Conservation (phyloP, 768 basidiomycete genomes). For the Suillus spraguei region DNA sequence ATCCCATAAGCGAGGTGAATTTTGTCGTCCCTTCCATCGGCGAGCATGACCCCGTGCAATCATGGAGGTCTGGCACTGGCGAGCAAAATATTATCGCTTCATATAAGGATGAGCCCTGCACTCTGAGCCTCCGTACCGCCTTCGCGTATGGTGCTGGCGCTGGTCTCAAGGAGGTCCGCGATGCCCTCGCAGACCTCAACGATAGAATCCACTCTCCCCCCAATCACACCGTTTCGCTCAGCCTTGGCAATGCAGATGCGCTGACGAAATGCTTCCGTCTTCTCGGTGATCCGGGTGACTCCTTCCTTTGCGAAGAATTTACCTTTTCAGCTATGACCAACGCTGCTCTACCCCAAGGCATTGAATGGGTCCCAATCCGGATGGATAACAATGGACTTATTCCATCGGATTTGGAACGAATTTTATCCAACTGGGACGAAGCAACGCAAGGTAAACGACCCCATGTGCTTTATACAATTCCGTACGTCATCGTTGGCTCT, state of each 20-base stretch:
- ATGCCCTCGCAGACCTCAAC: conserved; percentile 38
- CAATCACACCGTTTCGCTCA: conserved; percentile 36
- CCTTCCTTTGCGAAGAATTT: conserved; percentile 46
- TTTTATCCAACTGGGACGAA: conserved; percentile 47
- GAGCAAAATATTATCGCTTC: conserved; percentile 31
- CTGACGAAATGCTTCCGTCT: conserved; percentile 45
- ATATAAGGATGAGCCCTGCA: conserved; percentile 30
- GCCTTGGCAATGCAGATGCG: conserved; percentile 44
- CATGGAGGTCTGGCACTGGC: conserved; percentile 31
- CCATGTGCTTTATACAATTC: conserved; percentile 53
- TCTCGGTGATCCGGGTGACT: conserved; percentile 44
- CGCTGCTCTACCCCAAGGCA: conserved; percentile 41
- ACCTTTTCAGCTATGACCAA: conserved; percentile 46
- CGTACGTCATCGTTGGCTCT: conserved; percentile 33
- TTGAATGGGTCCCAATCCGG: conserved; percentile 45
- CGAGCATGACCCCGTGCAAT: conserved; percentile 30
- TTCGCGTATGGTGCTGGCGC: conserved; percentile 43
- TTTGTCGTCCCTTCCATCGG: conserved; percentile 36
- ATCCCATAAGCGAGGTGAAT: conserved; percentile 37
- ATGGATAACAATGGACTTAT: conserved; percentile 54
- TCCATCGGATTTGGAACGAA: conserved; percentile 48
- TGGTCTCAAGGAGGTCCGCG: conserved; percentile 36
- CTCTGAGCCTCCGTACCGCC: conserved; percentile 34
- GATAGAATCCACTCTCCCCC: conserved; percentile 37
- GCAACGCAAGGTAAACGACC: conserved; percentile 46